These are phyloP conservation scores for Plectosphaerella sp. DNA, from an alignment of 2,329 filamentous ascomycete genomes.

Conservation along the genomic window DNA sequence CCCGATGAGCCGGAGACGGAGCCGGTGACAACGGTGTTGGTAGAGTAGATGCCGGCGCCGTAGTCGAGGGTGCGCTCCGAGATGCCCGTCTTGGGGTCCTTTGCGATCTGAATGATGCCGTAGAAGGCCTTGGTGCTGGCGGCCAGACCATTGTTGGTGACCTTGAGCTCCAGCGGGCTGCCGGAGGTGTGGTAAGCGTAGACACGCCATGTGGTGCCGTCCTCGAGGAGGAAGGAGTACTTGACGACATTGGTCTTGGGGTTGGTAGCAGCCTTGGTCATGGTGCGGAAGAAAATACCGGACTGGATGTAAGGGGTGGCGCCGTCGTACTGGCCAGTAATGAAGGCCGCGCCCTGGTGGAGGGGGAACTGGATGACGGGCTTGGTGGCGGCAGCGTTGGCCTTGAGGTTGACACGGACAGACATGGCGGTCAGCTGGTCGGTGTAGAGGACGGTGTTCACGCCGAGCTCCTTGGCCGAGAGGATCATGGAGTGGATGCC, in stretches of 20 bases:
- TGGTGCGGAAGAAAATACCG: constrained; percentile 59
- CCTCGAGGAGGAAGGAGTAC: constrained; percentile 61
- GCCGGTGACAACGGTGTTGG: constrained; percentile 55
- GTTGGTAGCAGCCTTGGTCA: constrained; percentile 43
- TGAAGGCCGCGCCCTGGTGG: constrained; percentile 75
- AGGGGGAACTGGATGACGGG: constrained; percentile 65
- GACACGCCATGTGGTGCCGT: constrained; percentile 65
- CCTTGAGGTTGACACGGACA: constrained; percentile 58
- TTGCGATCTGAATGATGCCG: constrained; percentile 76
- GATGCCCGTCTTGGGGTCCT: constrained; percentile 50
- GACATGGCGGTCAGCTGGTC: constrained; percentile 44
- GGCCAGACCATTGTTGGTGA: constrained; percentile 54
- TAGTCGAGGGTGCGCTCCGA: constrained; percentile 61
- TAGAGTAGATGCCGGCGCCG: constrained; percentile 64
- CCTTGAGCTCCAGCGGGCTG: constrained; percentile 51
- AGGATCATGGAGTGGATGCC: constrained; percentile 65
- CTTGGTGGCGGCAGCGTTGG: constrained; percentile 31
- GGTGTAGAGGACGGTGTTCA: constrained; percentile 43
- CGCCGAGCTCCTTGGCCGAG: constrained; percentile 63
- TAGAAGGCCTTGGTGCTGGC: constrained; percentile 58
- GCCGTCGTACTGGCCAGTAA: constrained; percentile 66
- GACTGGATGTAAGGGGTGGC: constrained; percentile 64
- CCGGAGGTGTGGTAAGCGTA: constrained; percentile 55
- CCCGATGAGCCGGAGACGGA: constrained; percentile 50
- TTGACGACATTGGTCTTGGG: constrained; percentile 61